These are phyloP conservation scores for Xylaria longipes DNA, from an alignment of 495 filamentous ascomycete genomes.

Conservation along the genomic window DNA sequence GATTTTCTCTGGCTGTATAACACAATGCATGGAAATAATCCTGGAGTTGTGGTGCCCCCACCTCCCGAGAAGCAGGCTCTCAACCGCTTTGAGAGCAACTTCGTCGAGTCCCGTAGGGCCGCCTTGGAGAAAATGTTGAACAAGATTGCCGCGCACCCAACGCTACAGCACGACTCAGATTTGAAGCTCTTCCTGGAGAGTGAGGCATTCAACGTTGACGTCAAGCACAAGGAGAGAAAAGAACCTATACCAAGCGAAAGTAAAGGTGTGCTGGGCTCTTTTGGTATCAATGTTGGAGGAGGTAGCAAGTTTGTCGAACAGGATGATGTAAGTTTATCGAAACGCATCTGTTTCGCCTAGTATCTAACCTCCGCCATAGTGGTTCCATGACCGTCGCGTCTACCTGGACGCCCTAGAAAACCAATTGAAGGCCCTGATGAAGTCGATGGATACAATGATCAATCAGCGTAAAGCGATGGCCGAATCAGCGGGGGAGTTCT, in stretches of 20 bases:
- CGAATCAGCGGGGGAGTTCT: conserved; percentile 92
- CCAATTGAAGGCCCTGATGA: conserved; percentile 91
- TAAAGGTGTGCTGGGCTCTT: conserved; percentile 88
- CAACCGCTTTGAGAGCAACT: conserved; percentile 94
- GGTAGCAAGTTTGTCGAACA: conserved; percentile 93
- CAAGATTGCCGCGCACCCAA: conserved; percentile 88
- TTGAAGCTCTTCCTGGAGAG: conserved; percentile 96
- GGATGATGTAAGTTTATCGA: conserved; percentile 77
- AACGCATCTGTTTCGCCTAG: conserved; percentile 5
- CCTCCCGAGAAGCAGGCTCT: conserved; percentile 98
- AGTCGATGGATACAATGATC: conserved; percentile 91
- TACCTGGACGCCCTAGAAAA: conserved; percentile 95
- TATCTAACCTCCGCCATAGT: conserved; percentile 56
- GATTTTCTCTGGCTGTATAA: conserved; percentile 99
- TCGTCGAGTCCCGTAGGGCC: conserved; percentile 88
- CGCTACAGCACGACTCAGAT: conserved; percentile 90
- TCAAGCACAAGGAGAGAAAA: conserved; percentile 96
- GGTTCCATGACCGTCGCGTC: conserved; percentile 95
- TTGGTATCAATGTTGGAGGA: conserved; percentile 77
- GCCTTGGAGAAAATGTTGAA: conserved; percentile 97
- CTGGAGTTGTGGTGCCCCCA: conserved; percentile 92
- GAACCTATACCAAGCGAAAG: conserved; percentile 85
- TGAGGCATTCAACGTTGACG: conserved; percentile 91
- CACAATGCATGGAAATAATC: conserved; percentile 89
- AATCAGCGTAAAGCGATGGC: conserved; percentile 88